Evolutionary conservation across 2,329 filamentous ascomycete genomes (phyloP), one percentile per base, ranked within the genome.

Genomic region (Stenocarpella maydis): DNA sequence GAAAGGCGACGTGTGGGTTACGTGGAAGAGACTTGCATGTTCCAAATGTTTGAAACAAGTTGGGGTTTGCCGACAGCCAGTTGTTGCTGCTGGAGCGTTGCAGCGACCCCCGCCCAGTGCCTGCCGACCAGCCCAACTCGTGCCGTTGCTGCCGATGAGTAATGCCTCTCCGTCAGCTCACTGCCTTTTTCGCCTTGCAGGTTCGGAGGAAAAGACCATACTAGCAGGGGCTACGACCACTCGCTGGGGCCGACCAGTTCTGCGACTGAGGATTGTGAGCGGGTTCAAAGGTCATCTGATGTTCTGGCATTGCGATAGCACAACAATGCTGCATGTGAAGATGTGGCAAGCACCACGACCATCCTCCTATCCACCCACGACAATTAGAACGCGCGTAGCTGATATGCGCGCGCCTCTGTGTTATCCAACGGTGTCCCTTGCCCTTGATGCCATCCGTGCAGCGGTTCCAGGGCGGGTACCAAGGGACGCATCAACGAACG

Each of bases 11-110:
- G 31, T 55, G 49, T 37, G 15, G 37, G 28, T 58, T 65, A 31
- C 47, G 67, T 65, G 60, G 28, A 28, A 66, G 43, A 66, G 50
- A 43, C 39, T n/a, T n/a, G 52, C 52, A 31, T 39, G 58, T 45
- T 37, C 43, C 43, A 26, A 37, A 37, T 58, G 65, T 55, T 58
- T 47, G 65, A 54, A 58, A 58, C 65, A 67, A 19, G 24, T 43
- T 28, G 50, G 34, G 34, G 34, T 15, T 45, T 31, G 52, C 47
- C 47, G 54, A 41, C 21, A 61, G 15, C 68, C 63, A 60, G 58
- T 70, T 54, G 41, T 54, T 63, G 34, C n/a, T 60, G 43, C 60
- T 26, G 26, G 31, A 64, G 26, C 50, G 2, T 50, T n/a, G 45
- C 39, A 41, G 17, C 34, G 19, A 43, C 52, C 31, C 4, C 53